phyloP scores from a whole-genome alignment of 352 stramenopile species.

The Pythium sukuiense region DNA sequence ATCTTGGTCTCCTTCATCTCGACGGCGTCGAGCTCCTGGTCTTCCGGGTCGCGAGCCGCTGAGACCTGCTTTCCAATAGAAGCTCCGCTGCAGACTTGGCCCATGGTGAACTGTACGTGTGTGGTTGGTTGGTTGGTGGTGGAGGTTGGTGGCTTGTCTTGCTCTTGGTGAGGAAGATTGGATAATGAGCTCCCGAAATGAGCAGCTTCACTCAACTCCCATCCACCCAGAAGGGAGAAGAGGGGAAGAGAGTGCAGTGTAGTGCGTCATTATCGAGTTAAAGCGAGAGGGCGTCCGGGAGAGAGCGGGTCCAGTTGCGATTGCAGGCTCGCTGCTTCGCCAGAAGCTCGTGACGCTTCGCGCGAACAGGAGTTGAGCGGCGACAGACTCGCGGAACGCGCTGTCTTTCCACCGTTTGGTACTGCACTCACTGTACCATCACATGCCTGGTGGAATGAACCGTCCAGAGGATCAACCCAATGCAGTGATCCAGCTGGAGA shows the following conservation, averaged over 20 bases:
- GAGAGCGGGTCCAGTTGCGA: not conserved
- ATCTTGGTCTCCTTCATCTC: constrained; percentile 33
- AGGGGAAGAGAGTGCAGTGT: not conserved
- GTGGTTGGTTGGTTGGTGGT: not conserved
- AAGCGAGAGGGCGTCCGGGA: not conserved
- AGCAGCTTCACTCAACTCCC: too few relatives aligned
- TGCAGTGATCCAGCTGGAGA: not conserved
- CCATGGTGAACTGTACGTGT: constrained; percentile 33
- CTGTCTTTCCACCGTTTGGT: not conserved
- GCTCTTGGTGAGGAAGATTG: constrained; percentile 18
- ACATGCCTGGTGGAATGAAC: not conserved
- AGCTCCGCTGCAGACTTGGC: constrained; percentile 54
- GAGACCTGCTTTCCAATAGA: constrained; percentile 48
- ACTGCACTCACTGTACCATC: not conserved
- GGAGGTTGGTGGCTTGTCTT: constrained; percentile 4
- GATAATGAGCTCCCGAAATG: constrained; percentile 13
- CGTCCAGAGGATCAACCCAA: not conserved
- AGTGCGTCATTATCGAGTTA: not conserved
- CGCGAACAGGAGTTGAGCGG: not conserved
- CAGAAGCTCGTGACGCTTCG: constrained; percentile 4
- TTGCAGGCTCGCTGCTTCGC: not conserved
- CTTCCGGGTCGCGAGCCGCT: constrained; percentile 24
- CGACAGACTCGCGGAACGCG: not conserved
- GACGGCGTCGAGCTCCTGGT: constrained; percentile 28
- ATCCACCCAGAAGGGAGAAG: not conserved